Conservation (phyloP, 2,329 filamentous ascomycete species). For the Fusarium neocosmosporiellum region DNA sequence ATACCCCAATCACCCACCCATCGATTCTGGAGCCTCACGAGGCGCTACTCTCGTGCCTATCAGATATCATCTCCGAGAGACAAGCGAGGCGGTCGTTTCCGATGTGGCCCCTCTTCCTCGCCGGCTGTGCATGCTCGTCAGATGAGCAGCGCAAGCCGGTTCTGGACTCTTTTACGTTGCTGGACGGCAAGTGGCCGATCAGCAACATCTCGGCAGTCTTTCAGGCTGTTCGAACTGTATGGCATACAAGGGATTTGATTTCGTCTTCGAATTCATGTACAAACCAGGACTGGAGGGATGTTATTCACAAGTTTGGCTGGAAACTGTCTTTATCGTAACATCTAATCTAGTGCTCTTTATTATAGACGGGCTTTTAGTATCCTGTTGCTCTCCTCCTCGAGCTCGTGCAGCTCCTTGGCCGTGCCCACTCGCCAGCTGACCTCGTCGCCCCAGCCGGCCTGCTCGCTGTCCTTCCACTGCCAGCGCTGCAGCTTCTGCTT, state of each 20-base stretch:
- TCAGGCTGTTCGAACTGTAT: conserved; percentile 36
- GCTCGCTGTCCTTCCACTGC: conserved; percentile 3
- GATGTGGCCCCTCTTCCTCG: conserved; percentile 41
- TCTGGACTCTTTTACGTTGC: conserved; percentile 30
- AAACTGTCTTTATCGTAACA: conserved; percentile 30
- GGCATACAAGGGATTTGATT: conserved; percentile 34
- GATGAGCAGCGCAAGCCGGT: conserved; percentile 38
- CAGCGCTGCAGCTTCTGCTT: conserved; percentile 11
- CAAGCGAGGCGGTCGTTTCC: conserved; percentile 37
- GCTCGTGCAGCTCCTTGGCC: conserved; percentile 4
- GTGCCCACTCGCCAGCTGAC: conserved; percentile 21
- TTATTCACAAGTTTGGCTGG: conserved; percentile 42
- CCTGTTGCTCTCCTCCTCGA: conserved; percentile 13
- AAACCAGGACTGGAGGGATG: conserved; percentile 38
- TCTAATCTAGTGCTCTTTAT: not conserved
- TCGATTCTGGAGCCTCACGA: conserved; percentile 26
- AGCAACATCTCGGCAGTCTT: conserved; percentile 41
- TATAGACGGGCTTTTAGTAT: conserved; percentile 11
- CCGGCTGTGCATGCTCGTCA: conserved; percentile 37
- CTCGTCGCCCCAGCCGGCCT: conserved; percentile 9
- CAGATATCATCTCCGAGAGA: conserved; percentile 35
- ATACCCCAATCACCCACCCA: conserved; percentile 29
- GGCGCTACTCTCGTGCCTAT: conserved; percentile 25
- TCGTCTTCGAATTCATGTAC: conserved; percentile 1
- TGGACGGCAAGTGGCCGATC: conserved; percentile 39